Base-by-base conservation (phyloP, 352 stramenopile genomes). In the Globisporangium viniferum region DNA sequence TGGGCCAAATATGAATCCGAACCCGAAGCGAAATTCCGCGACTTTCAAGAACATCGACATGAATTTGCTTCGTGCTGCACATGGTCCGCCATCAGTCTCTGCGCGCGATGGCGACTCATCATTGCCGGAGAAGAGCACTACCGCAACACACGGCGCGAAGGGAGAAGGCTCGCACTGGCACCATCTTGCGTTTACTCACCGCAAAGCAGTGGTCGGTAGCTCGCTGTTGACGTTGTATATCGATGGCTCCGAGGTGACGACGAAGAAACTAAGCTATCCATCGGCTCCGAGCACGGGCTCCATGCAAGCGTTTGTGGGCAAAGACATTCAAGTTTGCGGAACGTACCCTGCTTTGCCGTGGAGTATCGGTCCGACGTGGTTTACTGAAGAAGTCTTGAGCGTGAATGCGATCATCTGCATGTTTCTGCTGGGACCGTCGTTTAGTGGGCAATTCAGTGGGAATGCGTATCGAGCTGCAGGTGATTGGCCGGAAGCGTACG, bases 191-290 rank as follows among this genome's bases (percentile, higher is more conserved):
- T 78, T 94, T 12, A 87, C 83, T 7, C 87, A 94, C 58, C 82
- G 82, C 3, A 92, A 91, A 70, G 64, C 79, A 6, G 79, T 91
- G 1, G 74, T 94, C 5, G 87, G 87, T 1, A 94, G 78, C 29
- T 94, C 87, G 1, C 66, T 84, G 20, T 63, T 91, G n/a, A 90
- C 83, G 3, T 69, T 93, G 0, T 94, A 84, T 48, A 84, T 94
- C 58, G 87, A 94, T 61, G 87, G 87, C 9, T 72, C 70, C 1
- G 87, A 94, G 73, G 69, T 93, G 14, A 75, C 76, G 29, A 88
- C 85, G 2, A 93, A 92, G 61, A 94, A 93, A 44, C 66, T 94
- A 3, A 80, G 72, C 14, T 94, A 84, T 41, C 87, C 87, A 5
- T 88, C 83, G 3, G 66, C 84, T 20, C 72, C 83, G 8, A 68